phyloP scores from a whole-genome alignment of 345 rosid species.

The Citrus inodora region DNA sequence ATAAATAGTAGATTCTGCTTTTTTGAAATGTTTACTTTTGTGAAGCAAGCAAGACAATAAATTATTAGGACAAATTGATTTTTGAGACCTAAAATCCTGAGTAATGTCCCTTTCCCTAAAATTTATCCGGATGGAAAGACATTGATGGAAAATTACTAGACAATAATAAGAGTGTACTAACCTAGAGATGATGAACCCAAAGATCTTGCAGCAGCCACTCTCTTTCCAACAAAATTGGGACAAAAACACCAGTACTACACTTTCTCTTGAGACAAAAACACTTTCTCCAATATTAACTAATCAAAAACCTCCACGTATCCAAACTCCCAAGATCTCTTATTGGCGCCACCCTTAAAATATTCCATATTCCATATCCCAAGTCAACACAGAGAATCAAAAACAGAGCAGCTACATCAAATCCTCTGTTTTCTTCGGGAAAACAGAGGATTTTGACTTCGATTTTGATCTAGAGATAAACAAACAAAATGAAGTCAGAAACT shows the following conservation, averaged over 20 bases:
- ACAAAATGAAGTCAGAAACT: slow-evolving; percentile 45
- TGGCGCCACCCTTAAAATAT: not conserved
- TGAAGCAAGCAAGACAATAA: too few species aligned
- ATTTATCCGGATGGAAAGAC: too few species aligned
- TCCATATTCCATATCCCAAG: not conserved
- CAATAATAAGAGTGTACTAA: not conserved
- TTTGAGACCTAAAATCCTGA: too few species aligned
- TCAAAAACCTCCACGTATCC: not conserved
- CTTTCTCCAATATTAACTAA: not conserved
- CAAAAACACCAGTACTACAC: too few species aligned
- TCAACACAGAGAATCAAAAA: not conserved
- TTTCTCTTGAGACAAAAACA: not conserved
- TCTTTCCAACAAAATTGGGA: not conserved
- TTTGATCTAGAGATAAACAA: not conserved
- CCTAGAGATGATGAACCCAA: not conserved
- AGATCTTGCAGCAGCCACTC: not conserved
- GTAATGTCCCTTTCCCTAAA: too few species aligned
- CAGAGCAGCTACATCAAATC: not conserved
- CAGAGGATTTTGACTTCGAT: not conserved
- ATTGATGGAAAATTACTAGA: not conserved
- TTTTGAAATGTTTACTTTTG: too few species aligned
- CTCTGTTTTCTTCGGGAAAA: not conserved
- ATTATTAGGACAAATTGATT: too few species aligned
- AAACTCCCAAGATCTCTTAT: not conserved
- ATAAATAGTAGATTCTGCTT: too few species aligned